phyloP scores from a whole-genome alignment of 2,329 filamentous ascomycete species.

The Aspergillus pseudotamarii region DNA sequence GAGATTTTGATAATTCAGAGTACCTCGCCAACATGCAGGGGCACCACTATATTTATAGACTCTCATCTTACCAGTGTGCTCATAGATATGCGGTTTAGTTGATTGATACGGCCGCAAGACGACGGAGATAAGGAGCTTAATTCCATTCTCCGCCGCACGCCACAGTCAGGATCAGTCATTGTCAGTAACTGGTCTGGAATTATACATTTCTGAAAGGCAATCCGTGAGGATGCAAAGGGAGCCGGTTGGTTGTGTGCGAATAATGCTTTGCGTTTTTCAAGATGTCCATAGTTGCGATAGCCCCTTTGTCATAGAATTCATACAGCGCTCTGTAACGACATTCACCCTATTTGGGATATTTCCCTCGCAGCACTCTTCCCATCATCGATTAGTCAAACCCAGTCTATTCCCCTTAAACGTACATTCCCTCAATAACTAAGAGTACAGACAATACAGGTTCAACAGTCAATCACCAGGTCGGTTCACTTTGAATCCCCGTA shows the following conservation, averaged over 20 bases:
- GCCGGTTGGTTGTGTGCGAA: not conserved
- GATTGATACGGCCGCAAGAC: not conserved
- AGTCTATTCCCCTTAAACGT: not conserved
- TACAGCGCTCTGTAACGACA: not conserved
- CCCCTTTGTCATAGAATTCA: not conserved
- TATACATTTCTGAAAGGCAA: too few species aligned
- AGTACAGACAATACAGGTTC: not conserved
- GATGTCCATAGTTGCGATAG: not conserved
- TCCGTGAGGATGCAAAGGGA: too few species aligned
- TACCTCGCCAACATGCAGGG: not conserved
- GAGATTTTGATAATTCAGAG: too few species aligned
- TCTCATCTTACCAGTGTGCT: not conserved
- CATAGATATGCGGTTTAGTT: not conserved
- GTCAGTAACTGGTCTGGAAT: too few species aligned
- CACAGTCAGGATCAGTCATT: too few species aligned
- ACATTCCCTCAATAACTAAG: not conserved
- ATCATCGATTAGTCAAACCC: not conserved
- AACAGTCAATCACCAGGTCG: not conserved
- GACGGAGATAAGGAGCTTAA: not conserved
- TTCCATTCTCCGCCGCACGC: too few species aligned
- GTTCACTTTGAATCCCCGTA: too few species aligned
- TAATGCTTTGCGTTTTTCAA: not conserved
- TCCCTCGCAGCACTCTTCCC: not conserved
- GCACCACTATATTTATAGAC: not conserved
- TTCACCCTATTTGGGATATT: not conserved